phyloP scores from a whole-genome alignment of 495 filamentous ascomycete species.

The Neurospora sublineolata region DNA sequence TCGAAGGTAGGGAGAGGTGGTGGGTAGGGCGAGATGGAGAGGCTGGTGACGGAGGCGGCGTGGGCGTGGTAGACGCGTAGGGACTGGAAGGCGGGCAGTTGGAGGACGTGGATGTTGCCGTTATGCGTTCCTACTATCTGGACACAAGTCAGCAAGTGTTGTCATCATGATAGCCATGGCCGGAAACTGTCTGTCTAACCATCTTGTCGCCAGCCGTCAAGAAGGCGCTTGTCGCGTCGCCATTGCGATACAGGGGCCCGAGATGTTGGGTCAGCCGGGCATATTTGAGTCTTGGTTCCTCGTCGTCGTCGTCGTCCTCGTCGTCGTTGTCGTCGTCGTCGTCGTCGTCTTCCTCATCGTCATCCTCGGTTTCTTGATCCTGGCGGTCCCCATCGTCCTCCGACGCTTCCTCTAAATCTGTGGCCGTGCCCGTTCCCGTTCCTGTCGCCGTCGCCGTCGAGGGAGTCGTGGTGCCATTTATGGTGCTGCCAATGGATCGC shows the following conservation, averaged over 20 bases:
- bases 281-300: slow-evolving; percentile 94
- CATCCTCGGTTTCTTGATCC: slow-evolving; percentile 13
- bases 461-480: background rate
- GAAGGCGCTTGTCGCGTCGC: slow-evolving; percentile 85
- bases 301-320: slow-evolving; percentile 80
- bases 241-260: slow-evolving; percentile 76
- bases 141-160: background rate
- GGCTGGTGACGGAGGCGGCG: slow-evolving; percentile 73
- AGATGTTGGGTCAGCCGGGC: slow-evolving; percentile 70
- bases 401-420: slow-evolving; percentile 2
- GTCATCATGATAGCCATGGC: background rate
- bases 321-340: slow-evolving; percentile 49
- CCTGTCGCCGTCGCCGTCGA: background rate
- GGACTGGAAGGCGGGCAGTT: slow-evolving; percentile 65
- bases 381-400: slow-evolving; percentile 5
- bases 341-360: slow-evolving; percentile 16
- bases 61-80: slow-evolving; percentile 84
- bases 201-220: slow-evolving; percentile 91
- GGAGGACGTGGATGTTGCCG: slow-evolving; percentile 85
- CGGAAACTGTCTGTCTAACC: slow-evolving; percentile 46
- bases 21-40: slow-evolving; percentile 86
- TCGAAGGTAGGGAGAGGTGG: slow-evolving; percentile 55
- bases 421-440: background rate
- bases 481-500: background rate
- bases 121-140: slow-evolving; percentile 93